Evolutionary conservation across 768 basidiomycete genomes (phyloP).

Genomic region (Leccinum disarticulatum): DNA sequence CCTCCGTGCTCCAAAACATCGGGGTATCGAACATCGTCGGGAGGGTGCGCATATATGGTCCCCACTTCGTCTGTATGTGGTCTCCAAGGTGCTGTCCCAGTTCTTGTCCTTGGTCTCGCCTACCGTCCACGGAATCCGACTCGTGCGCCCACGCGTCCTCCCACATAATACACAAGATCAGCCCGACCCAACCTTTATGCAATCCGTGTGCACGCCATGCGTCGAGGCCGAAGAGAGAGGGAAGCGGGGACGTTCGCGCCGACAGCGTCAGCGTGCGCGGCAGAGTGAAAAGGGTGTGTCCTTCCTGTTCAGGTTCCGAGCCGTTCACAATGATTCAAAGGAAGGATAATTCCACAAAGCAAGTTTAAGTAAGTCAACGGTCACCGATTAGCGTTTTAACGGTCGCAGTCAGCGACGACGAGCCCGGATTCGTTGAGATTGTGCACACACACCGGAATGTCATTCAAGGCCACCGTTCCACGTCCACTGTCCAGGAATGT

Average conservation of each 20-base stretch:
- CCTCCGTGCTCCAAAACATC: conserved; percentile 88
- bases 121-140: conserved; percentile 46
- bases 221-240: conserved; percentile 52
- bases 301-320: conserved; percentile 51
- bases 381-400: neutral
- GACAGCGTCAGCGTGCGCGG: conserved; percentile 79
- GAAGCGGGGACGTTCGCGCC: conserved; percentile 70
- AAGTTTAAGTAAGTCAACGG: neutral
- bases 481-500: conserved; percentile 56
- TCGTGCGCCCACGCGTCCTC: conserved; percentile 67
- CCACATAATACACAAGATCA: conserved; percentile 97
- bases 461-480: conserved; percentile 70
- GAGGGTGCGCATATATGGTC: conserved; percentile 40
- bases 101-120: neutral
- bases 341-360: neutral
- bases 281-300: conserved; percentile 75
- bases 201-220: conserved; percentile 65
- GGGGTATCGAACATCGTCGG: conserved; percentile 81
- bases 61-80: conserved; percentile 18
- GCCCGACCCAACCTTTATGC: conserved; percentile 75
- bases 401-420: too few relatives aligned
- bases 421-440: neutral
- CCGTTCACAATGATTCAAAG: neutral
- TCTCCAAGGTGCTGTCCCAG: neutral
- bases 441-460: conserved; percentile 61